These are phyloP conservation scores for Leucocoprinus birnbaumii DNA, from an alignment of 768 basidiomycete species.

Conservation along the genomic window DNA sequence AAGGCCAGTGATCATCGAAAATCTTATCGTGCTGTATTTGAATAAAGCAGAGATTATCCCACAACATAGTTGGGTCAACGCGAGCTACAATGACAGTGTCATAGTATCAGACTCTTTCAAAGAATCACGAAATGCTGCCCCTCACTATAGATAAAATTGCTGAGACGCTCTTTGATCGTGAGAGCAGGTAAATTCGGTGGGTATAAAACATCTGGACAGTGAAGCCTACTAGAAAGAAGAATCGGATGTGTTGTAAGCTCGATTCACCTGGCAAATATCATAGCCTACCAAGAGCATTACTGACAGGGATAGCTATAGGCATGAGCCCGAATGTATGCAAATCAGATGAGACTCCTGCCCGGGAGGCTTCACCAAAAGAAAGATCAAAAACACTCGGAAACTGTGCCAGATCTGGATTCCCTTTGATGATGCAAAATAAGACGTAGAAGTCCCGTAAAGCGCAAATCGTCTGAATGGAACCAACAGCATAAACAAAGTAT, in stretches of 20 bases:
- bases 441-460: slow-evolving; percentile 4
- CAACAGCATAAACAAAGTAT: neutral
- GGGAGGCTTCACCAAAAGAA: too few relatives aligned
- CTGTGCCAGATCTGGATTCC: neutral
- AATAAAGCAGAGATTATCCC: neutral
- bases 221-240: neutral
- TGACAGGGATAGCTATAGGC: neutral
- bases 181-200: neutral
- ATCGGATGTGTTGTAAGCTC: neutral
- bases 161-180: neutral
- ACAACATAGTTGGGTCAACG: neutral
- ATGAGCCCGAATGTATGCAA: neutral
- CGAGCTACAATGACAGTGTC: neutral
- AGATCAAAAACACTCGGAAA: too few relatives aligned
- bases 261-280: neutral
- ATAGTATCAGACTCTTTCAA: too few relatives aligned
- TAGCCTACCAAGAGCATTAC: slow-evolving; percentile 3
- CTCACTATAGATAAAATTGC: neutral
- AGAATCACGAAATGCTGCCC: too few relatives aligned
- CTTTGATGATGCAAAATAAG: neutral
- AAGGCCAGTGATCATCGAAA: neutral
- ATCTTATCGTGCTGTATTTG: neutral
- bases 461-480: neutral
- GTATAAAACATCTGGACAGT: slow-evolving; percentile 1
- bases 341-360: too few relatives aligned